phyloP scores from a whole-genome alignment of 495 filamentous ascomycete genomes.

The Aspergillus sclerotioniger region DNA sequence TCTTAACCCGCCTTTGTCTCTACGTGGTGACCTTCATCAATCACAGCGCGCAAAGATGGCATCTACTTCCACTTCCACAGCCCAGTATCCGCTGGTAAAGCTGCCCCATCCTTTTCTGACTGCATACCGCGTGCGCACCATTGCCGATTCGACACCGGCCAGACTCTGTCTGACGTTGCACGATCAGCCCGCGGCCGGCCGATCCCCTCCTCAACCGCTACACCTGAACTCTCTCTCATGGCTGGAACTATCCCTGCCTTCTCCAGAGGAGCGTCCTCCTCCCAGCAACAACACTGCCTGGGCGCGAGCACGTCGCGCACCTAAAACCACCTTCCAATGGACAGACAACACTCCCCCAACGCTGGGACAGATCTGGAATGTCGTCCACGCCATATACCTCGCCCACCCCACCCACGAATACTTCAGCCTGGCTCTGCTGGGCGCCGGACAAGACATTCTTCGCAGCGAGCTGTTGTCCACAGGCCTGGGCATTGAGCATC shows the following conservation, averaged over 20 bases:
- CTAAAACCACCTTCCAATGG: conserved; percentile 41
- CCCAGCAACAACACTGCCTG: conserved; percentile 45
- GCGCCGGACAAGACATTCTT: conserved; percentile 38
- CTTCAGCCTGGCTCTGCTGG: conserved; percentile 48
- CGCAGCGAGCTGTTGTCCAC: conserved; percentile 51
- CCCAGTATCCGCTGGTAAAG: conserved; percentile 21
- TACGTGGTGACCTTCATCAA: background rate
- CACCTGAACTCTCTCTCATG: conserved; percentile 34
- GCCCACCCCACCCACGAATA: conserved; percentile 52
- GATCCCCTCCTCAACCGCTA: conserved; percentile 28
- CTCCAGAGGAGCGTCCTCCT: conserved; percentile 25
- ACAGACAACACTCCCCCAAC: conserved; percentile 38
- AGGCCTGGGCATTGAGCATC: conserved; percentile 51
- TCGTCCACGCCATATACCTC: conserved; percentile 58
- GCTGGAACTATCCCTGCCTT: conserved; percentile 26
- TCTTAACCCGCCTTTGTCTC: background rate
- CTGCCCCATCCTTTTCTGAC: conserved; percentile 26
- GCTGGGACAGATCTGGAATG: conserved; percentile 60
- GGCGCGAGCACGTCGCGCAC: conserved; percentile 42
- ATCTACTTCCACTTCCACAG: background rate
- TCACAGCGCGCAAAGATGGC: conserved; percentile 1
- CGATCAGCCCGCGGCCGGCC: conserved; percentile 21
- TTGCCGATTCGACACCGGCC: conserved; percentile 20
- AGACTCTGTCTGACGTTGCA: conserved; percentile 28
- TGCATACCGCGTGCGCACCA: conserved; percentile 33